Base-by-base conservation (phyloP, 345 rosid genomes). In the Limnanthes douglasii region DNA sequence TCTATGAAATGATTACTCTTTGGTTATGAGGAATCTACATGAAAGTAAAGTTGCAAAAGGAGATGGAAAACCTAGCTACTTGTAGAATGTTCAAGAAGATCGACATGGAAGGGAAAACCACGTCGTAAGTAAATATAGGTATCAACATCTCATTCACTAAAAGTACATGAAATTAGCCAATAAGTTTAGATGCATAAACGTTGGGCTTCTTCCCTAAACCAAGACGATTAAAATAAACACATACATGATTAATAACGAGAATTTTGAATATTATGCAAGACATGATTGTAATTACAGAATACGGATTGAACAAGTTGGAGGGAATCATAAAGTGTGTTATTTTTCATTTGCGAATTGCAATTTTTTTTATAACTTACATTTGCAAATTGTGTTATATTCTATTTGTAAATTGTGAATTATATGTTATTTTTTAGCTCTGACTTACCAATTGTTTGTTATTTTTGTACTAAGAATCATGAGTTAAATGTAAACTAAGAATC, bases 81-180 rank as follows among this genome's bases (percentile, higher is more conserved):
- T 85, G 99, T 17, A 96, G 99, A n/a, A 92, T 85, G 96, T 92
- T 85, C 22, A 94, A 92, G 72, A 92, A 67, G 40, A 93, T 92
- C 10, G 99, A 85, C 14, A 61, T 92, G 69, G 94, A 85, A 41
- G 77, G 78, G 26, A 80, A 69, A 44, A 67, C 99, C 1, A 81
- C 73, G 2, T 75, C 93, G 0, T 94, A 85, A 15, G 96, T 94
- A 31, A 85, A 83, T 15, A 26, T 85, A 45, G 64, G 53, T 2
- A 36, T 85, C 16, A 71, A 73, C 0, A 73, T 85, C 26, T 68
- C 85, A 2, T 92, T 85, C 55, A 56, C 74, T 0, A 96, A 92
- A 56, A 77, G 93, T 55, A 85, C 96, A 0, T 92, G 99, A 79
- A 90, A 34, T 70, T 77, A 1, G 96, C 98, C 0, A 78, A 84